These are phyloP conservation scores for Epichloe brachyelytri DNA, from an alignment of 2,329 filamentous ascomycete species.

Conservation along the genomic window DNA sequence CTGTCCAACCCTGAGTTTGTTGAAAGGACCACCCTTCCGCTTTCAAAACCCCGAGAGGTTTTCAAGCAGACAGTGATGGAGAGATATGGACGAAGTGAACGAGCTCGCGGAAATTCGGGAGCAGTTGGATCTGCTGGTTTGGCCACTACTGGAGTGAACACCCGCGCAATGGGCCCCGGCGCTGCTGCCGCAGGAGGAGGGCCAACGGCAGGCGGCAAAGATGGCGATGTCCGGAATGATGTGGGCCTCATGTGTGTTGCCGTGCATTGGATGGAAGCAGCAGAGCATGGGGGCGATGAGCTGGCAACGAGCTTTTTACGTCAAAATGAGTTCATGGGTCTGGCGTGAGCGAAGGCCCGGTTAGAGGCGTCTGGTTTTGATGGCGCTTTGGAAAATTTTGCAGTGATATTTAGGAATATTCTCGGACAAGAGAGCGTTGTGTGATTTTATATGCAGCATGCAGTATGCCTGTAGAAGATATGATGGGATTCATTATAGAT, in stretches of 20 bases:
- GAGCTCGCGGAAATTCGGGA: constrained; percentile 12
- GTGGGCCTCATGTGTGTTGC: constrained; percentile 86
- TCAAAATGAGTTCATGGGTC: constrained; percentile 40
- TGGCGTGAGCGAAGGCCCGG: constrained; percentile 11
- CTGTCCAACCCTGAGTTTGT: constrained; percentile 83
- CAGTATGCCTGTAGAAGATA: too few species aligned
- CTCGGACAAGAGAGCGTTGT: too few species aligned
- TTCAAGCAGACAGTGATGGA: constrained; percentile 84
- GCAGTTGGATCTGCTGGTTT: constrained; percentile 12
- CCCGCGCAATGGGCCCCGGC: constrained; percentile 12
- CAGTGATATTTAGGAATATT: too few species aligned
- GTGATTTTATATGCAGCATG: too few species aligned
- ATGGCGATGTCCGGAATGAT: constrained; percentile 53
- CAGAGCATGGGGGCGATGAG: constrained; percentile 73
- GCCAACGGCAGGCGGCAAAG: constrained; percentile 18
- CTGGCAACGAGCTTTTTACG: constrained; percentile 71
- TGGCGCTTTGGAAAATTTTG: not conserved
- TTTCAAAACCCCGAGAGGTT: constrained; percentile 74
- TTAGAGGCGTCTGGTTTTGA: not conserved
- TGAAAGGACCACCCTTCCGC: constrained; percentile 64
- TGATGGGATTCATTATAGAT: too few species aligned
- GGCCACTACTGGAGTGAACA: constrained; percentile 13
- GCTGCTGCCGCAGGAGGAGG: constrained; percentile 10
- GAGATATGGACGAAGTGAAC: constrained; percentile 36
- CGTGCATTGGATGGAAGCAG: constrained; percentile 93